phyloP scores from a whole-genome alignment of 179 eudicot genomes.

The Drosera spatulata region DNA sequence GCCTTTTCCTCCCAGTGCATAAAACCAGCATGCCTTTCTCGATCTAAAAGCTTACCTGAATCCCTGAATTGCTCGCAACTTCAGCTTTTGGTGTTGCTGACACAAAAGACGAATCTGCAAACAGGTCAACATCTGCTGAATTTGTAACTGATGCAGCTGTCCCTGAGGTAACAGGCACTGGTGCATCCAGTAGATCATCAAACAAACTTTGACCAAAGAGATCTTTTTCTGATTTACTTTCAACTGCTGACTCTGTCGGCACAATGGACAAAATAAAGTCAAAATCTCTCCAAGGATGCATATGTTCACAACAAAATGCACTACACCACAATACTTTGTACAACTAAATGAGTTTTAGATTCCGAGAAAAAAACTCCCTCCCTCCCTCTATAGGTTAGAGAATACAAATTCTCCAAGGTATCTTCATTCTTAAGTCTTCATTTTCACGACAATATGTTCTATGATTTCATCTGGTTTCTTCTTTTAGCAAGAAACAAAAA shows the following conservation, averaged over 20 bases:
- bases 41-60: conserved; percentile 26
- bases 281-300: too few relatives aligned
- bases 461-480: too few relatives aligned
- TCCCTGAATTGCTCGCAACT: conserved; percentile 28
- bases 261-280: neutral
- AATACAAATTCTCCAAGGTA: too few relatives aligned
- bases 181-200: conserved; percentile 75
- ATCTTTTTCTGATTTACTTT: conserved; percentile 57
- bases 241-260: conserved; percentile 50
- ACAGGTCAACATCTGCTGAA: conserved; percentile 67
- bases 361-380: too few relatives aligned
- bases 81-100: conserved; percentile 53
- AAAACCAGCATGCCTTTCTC: neutral
- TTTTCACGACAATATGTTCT: too few relatives aligned
- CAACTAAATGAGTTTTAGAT: too few relatives aligned
- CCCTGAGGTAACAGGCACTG: conserved; percentile 40
- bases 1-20: too few relatives aligned
- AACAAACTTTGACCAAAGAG: conserved; percentile 67
- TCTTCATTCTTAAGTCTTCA: too few relatives aligned
- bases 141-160: conserved; percentile 25
- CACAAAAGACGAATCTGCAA: conserved; percentile 92
- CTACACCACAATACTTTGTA: too few relatives aligned
- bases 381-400: too few relatives aligned
- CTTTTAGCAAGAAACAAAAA: too few relatives aligned
- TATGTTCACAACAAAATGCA: too few relatives aligned